phyloP scores from a whole-genome alignment of 2,329 filamentous ascomycete species.

The Falciphora oryzae region DNA sequence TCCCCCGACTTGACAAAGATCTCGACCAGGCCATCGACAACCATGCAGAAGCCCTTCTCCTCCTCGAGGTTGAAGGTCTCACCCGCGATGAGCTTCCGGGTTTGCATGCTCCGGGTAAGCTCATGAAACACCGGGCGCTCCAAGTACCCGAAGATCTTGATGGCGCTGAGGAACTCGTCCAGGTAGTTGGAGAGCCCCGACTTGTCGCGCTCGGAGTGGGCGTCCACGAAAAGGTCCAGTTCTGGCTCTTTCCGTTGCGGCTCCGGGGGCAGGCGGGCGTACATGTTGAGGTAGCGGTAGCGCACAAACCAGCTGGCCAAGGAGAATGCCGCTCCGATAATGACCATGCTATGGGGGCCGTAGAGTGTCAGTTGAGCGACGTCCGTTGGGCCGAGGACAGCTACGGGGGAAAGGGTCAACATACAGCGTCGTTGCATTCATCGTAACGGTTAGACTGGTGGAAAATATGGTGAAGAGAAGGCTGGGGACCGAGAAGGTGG shows the following conservation, averaged over 20 bases:
- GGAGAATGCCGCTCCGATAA: conserved; percentile 71
- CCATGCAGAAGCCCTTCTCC: conserved; percentile 95
- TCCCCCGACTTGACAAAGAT: conserved; percentile 85
- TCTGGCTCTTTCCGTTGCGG: conserved; percentile 94
- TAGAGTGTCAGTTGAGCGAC: not conserved
- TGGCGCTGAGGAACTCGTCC: conserved; percentile 95
- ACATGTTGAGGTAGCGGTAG: conserved; percentile 96
- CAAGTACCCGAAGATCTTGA: conserved; percentile 97
- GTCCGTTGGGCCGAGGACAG: not conserved
- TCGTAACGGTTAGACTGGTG: conserved; percentile 90
- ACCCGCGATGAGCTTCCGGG: conserved; percentile 88
- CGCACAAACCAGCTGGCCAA: conserved; percentile 88
- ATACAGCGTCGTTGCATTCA: conserved; percentile 96
- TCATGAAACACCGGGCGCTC: conserved; percentile 97
- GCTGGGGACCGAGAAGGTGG: conserved; percentile 83
- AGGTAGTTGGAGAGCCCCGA: conserved; percentile 91
- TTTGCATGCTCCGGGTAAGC: conserved; percentile 96
- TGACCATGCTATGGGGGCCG: conserved; percentile 55
- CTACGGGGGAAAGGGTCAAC: conserved; percentile 22
- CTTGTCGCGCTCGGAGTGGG: conserved; percentile 84
- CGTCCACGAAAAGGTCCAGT: conserved; percentile 90
- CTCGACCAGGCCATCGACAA: conserved; percentile 92
- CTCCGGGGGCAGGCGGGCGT: conserved; percentile 86
- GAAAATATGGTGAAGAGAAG: conserved; percentile 87
- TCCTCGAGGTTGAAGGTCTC: conserved; percentile 94